A percentile compares a stretch with the other conserved stretches of the same genome.
These are phyloP conservation scores for Choiromyces venosus DNA, from an alignment of 495 filamentous ascomycete genomes.

Conservation along the genomic window DNA sequence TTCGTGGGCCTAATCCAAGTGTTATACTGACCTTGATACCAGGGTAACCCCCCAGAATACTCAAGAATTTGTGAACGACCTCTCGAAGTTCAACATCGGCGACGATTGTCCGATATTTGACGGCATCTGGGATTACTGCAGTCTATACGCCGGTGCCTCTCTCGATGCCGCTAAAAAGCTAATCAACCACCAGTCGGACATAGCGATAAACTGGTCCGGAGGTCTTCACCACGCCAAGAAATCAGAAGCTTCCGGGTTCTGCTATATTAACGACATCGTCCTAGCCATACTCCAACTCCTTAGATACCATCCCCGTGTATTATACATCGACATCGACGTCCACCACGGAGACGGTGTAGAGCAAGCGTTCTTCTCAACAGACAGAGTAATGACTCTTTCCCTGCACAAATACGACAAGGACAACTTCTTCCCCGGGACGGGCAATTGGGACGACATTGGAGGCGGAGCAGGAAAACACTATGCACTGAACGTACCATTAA, in stretches of 20 bases:
- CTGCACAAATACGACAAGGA: slow-evolving; percentile 90
- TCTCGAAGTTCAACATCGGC: slow-evolving; percentile 93
- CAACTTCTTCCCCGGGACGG: slow-evolving; percentile 97
- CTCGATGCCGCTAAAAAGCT: slow-evolving; percentile 94
- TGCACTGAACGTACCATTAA: slow-evolving; percentile 91
- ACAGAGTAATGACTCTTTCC: slow-evolving; percentile 95
- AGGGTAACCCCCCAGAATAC: slow-evolving; percentile 95
- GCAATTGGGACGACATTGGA: slow-evolving; percentile 90
- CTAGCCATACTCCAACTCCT: slow-evolving; percentile 94
- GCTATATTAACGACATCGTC: slow-evolving; percentile 98
- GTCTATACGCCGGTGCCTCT: slow-evolving; percentile 91
- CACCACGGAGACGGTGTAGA: slow-evolving; percentile 98
- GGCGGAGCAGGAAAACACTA: slow-evolving; percentile 91
- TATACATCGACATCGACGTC: slow-evolving; percentile 98
- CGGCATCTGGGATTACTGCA: slow-evolving; percentile 95
- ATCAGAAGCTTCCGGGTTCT: slow-evolving; percentile 94
- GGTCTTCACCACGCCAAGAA: slow-evolving; percentile 97
- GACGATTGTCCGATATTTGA: slow-evolving; percentile 98
- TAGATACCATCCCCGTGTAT: slow-evolving; percentile 82
- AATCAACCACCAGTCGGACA: slow-evolving; percentile 90
- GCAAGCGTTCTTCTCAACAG: slow-evolving; percentile 95
- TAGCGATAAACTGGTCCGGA: slow-evolving; percentile 96
- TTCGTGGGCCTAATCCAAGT: background rate
- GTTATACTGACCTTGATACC: background rate
- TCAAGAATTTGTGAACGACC: slow-evolving; percentile 81